phyloP scores from a whole-genome alignment of 2,329 filamentous ascomycete species.

The Dactylonectria macrodidyma region DNA sequence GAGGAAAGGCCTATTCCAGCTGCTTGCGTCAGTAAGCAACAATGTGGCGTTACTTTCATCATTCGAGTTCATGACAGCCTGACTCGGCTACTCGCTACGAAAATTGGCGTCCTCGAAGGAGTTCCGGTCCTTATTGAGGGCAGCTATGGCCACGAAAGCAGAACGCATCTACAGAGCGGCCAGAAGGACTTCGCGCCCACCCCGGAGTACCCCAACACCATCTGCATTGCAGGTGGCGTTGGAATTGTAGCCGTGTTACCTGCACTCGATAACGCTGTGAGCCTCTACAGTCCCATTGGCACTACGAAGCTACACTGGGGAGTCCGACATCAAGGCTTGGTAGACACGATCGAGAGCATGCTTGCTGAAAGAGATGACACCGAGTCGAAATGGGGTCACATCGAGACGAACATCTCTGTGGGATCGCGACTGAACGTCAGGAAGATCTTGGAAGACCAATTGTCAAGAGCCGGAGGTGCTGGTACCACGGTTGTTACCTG shows the following conservation, averaged over 20 bases:
- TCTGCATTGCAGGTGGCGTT: not conserved
- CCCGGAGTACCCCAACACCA: not conserved
- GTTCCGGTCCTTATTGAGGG: not conserved
- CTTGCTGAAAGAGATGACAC: not conserved
- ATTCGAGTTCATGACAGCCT: not conserved
- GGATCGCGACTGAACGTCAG: constrained; percentile 48
- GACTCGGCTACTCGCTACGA: not conserved
- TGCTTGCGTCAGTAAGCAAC: not conserved
- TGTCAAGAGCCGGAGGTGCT: constrained; percentile 29
- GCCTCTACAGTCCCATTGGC: not conserved
- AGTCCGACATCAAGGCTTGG: not conserved
- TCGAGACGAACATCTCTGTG: constrained; percentile 43
- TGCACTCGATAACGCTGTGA: not conserved
- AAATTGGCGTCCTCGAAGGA: not conserved
- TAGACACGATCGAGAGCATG: not conserved
- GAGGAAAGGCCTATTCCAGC: not conserved
- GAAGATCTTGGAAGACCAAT: constrained; percentile 44
- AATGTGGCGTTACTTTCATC: not conserved
- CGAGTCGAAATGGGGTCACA: not conserved
- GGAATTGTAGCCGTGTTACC: not conserved
- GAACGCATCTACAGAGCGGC: not conserved
- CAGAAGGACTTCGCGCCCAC: not conserved
- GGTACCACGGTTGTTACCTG: constrained; percentile 51
- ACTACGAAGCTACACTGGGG: not conserved
- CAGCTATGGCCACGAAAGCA: not conserved